A percentile compares a stretch with the other conserved stretches of the same genome.
phyloP scores from a whole-genome alignment of 441 rosid species.

The Gossypium aridum region DNA sequence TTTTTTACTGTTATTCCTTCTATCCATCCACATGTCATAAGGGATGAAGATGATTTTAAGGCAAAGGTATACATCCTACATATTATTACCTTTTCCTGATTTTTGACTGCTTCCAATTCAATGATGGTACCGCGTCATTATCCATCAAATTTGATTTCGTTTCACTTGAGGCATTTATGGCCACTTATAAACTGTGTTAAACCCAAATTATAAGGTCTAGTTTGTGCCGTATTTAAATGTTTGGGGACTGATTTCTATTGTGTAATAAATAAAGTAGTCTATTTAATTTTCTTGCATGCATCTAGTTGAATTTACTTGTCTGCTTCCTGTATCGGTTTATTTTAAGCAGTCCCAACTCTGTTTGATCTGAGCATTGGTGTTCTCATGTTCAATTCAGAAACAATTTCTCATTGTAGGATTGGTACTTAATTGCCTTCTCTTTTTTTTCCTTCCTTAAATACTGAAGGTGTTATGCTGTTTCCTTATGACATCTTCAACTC shows the following conservation, averaged over 20 bases:
- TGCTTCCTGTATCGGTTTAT: background rate
- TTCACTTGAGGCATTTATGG: background rate
- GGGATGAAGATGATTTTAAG: conserved; percentile 84
- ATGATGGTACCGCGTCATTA: background rate
- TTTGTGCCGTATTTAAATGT: background rate
- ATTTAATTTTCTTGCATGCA: background rate
- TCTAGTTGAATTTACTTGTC: background rate
- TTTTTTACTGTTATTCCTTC: conserved; percentile 94
- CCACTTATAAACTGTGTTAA: background rate
- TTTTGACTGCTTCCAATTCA: background rate
- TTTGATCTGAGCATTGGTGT: background rate
- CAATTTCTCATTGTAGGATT: background rate
- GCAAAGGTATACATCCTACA: conserved; percentile 53
- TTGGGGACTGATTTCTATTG: background rate
- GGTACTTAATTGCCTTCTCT: background rate
- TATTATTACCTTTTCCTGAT: conserved; percentile 10
- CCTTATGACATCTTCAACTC: background rate
- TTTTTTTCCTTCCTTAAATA: background rate
- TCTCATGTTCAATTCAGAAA: background rate
- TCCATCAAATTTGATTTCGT: background rate
- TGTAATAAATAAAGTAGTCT: background rate
- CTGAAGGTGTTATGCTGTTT: background rate
- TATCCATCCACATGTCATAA: conserved; percentile 78
- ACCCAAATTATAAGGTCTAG: background rate
- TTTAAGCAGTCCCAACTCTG: background rate